Percentiles rank a stretch among this genome's conserved stretches.
These are phyloP conservation scores for Phytophthora ramorum DNA, from an alignment of 352 stramenopile species.

Conservation along the genomic window DNA sequence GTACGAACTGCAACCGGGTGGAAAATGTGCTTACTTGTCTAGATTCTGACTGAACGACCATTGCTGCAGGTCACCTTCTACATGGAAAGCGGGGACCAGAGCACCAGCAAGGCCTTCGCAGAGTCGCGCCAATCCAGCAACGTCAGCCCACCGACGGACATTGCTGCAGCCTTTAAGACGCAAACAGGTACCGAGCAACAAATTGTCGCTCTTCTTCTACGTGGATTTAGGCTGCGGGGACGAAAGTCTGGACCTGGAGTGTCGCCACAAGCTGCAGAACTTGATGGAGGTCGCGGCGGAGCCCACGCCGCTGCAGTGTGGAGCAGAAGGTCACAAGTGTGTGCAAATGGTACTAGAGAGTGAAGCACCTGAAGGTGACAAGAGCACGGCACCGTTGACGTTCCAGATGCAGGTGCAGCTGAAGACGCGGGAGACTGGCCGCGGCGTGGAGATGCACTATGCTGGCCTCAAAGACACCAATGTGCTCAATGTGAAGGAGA, in stretches of 20 bases:
- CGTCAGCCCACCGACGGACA: constrained; percentile 15
- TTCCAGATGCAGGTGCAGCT: no score
- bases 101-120: constrained; percentile 18
- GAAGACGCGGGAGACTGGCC: no score
- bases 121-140: constrained; percentile 9
- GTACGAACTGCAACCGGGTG: constrained; percentile 31
- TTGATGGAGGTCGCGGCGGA: constrained; percentile 58
- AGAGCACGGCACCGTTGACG: no score
- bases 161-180: constrained; percentile 36
- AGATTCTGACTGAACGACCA: no score
- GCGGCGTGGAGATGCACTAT: no score
- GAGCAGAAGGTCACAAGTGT: no score
- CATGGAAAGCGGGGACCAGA: constrained; percentile 78
- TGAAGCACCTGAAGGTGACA: no score
- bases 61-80: constrained; percentile 73
- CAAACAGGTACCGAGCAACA: constrained; percentile 50
- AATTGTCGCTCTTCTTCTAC: constrained; percentile 85
- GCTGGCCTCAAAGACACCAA: no score
- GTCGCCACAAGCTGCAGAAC: constrained; percentile 58
- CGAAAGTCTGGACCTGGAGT: constrained; percentile 58
- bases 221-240: constrained; percentile 78
- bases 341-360: no score
- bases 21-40: no score
- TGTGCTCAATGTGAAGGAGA: no score
- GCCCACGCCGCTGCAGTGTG: constrained; percentile 30